Conservation (phyloP, 257 asterid species). For the Euphrasia confusa region DNA sequence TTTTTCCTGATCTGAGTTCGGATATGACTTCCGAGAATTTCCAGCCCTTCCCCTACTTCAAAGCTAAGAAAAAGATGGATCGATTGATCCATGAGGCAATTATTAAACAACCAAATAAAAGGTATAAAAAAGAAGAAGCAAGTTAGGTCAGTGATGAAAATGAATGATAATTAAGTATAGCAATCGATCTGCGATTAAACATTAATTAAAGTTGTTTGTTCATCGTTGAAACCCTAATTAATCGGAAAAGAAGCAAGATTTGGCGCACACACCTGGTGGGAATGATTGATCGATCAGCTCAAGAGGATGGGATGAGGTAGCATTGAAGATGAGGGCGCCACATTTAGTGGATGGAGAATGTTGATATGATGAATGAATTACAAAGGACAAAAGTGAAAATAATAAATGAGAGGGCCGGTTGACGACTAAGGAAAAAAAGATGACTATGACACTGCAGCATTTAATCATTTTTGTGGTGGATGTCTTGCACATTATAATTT, state of each 20-base stretch:
- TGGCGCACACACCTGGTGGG: conserved; percentile 4
- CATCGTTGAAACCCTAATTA: background rate
- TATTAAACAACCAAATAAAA: background rate
- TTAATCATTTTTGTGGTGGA: conserved; percentile 4
- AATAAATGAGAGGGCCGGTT: conserved; percentile 8
- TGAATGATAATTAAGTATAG: too few relatives aligned
- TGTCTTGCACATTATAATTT: background rate
- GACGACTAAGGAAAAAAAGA: background rate
- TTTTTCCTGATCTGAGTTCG: background rate
- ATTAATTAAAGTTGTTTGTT: too few relatives aligned
- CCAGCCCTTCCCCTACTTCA: background rate
- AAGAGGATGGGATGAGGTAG: background rate
- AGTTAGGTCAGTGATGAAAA: too few relatives aligned
- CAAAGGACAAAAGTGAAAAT: background rate
- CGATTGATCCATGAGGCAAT: background rate
- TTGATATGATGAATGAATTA: background rate
- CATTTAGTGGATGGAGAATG: conserved; percentile 6
- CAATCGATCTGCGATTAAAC: background rate
- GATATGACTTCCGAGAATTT: background rate
- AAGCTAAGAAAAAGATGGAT: background rate
- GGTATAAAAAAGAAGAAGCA: background rate
- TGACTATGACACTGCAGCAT: conserved; percentile 4
- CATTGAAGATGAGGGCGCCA: conserved; percentile 1
- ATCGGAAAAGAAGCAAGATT: background rate
- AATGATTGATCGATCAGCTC: background rate